phyloP scores from a whole-genome alignment of 192 early-diverging fungal species.

The Obelidium mucronatum region DNA sequence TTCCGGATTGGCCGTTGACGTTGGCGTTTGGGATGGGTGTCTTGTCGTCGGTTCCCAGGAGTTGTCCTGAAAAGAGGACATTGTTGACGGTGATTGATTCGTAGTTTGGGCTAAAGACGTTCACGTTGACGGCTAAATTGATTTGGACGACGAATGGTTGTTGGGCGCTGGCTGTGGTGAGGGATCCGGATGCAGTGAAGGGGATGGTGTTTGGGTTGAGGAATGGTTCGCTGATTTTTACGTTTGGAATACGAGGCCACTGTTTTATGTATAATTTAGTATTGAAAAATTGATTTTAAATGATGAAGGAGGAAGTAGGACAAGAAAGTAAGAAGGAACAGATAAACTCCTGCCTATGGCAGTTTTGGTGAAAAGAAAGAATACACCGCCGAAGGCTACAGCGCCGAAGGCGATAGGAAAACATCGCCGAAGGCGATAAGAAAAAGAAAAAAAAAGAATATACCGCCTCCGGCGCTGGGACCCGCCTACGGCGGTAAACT shows the following conservation, averaged over 20 bases:
- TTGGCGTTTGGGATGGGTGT: background rate
- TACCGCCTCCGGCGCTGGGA: no score
- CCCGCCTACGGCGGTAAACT: no score
- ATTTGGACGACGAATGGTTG: constrained; percentile 8
- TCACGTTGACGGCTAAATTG: background rate
- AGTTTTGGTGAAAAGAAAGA: no score
- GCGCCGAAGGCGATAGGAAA: no score
- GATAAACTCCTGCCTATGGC: no score
- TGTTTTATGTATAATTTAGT: background rate
- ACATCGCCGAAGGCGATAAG: no score
- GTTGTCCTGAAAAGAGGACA: background rate
- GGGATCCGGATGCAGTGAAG: background rate
- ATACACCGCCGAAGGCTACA: no score
- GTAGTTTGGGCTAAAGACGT: constrained; percentile 1
- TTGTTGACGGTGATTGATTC: background rate
- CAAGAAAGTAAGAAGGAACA: no score
- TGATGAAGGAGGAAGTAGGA: background rate
- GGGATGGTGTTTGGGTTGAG: background rate
- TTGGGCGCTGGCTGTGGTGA: background rate
- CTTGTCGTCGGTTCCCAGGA: background rate
- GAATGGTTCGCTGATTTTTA: constrained; percentile 8
- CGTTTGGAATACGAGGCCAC: constrained; percentile 16
- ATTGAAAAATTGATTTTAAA: background rate
- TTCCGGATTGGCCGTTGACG: background rate
- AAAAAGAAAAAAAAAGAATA: no score